These are phyloP conservation scores for Clathrospora elynae DNA, from an alignment of 2,329 filamentous ascomycete genomes.

Conservation along the genomic window DNA sequence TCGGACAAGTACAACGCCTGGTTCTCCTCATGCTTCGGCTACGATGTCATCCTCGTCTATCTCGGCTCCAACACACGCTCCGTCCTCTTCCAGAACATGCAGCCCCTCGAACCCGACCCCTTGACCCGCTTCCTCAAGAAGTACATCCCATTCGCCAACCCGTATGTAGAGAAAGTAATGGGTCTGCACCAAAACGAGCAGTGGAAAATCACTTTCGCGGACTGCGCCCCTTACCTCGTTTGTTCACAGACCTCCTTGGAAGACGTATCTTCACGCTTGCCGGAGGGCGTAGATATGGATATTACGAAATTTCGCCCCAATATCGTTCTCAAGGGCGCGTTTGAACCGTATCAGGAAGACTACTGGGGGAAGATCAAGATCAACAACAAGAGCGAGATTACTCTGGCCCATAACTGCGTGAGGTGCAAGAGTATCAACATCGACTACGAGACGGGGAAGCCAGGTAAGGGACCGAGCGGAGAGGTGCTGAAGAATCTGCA, in stretches of 20 bases:
- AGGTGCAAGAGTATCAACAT: slow-evolving; percentile 55
- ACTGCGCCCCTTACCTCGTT: slow-evolving; percentile 76
- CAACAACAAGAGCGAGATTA: slow-evolving; percentile 38
- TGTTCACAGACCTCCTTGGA: slow-evolving; percentile 71
- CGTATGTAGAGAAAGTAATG: slow-evolving; percentile 30
- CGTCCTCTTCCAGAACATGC: slow-evolving; percentile 48
- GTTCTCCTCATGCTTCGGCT: slow-evolving; percentile 54
- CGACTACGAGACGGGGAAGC: slow-evolving; percentile 53
- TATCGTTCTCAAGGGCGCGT: slow-evolving; percentile 51
- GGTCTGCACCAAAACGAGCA: slow-evolving; percentile 38
- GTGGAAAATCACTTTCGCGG: slow-evolving; percentile 67
- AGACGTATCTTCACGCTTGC: slow-evolving; percentile 60
- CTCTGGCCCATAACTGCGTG: slow-evolving; percentile 53
- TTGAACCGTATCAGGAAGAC: slow-evolving; percentile 53
- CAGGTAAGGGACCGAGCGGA: slow-evolving; percentile 45
- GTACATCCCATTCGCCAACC: slow-evolving; percentile 17
- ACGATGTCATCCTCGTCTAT: slow-evolving; percentile 51
- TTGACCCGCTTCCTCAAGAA: slow-evolving; percentile 22
- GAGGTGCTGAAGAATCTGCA: slow-evolving; percentile 54
- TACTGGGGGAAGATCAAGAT: slow-evolving; percentile 52
- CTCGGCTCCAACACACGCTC: slow-evolving; percentile 50
- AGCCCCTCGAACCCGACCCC: slow-evolving; percentile 21
- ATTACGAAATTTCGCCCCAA: slow-evolving; percentile 56
- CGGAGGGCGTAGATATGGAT: slow-evolving; percentile 48
- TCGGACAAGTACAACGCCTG: slow-evolving; percentile 49